Evolutionary conservation across 108 stramenopile genomes (phyloP).

Genomic region (Nitzschia sp.): DNA sequence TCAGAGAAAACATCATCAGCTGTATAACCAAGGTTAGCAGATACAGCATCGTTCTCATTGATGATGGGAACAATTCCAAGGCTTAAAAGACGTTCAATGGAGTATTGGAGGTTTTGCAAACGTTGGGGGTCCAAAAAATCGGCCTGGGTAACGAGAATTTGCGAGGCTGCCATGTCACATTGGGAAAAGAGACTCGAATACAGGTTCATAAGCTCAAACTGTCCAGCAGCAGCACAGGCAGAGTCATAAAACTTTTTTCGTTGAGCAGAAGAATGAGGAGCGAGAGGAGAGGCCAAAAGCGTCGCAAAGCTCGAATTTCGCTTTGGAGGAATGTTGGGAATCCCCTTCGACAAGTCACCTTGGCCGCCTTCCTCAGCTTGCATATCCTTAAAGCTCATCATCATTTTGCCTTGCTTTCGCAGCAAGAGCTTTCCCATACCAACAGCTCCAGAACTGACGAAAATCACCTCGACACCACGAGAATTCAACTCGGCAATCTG

Average conservation of each 20-base stretch:
- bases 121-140: slow-evolving; percentile 80
- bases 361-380: slow-evolving; percentile 1
- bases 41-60: slow-evolving; percentile 97
- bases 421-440: slow-evolving; percentile 86
- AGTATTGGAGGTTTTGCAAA: slow-evolving; percentile 74
- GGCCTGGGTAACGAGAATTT: slow-evolving; percentile 87
- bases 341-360: neutral
- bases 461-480: slow-evolving; percentile 73
- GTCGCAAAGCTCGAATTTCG: slow-evolving; percentile 43
- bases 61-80: slow-evolving; percentile 94
- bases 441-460: slow-evolving; percentile 77
- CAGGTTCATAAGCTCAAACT: slow-evolving; percentile 96
- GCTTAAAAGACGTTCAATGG: slow-evolving; percentile 79
- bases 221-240: slow-evolving; percentile 97
- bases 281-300: slow-evolving; percentile 42
- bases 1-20: slow-evolving; percentile 92
- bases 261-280: slow-evolving; percentile 61
- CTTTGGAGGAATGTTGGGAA: neutral
- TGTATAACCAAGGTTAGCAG: slow-evolving; percentile 83
- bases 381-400: slow-evolving; percentile 65
- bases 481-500: slow-evolving; percentile 83
- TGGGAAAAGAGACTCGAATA: slow-evolving; percentile 88
- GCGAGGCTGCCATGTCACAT: slow-evolving; percentile 80
- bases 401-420: slow-evolving; percentile 63
- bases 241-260: slow-evolving; percentile 85